These are phyloP conservation scores for Penicillium sp. DNA, from an alignment of 2,329 filamentous ascomycete species.

Conservation along the genomic window DNA sequence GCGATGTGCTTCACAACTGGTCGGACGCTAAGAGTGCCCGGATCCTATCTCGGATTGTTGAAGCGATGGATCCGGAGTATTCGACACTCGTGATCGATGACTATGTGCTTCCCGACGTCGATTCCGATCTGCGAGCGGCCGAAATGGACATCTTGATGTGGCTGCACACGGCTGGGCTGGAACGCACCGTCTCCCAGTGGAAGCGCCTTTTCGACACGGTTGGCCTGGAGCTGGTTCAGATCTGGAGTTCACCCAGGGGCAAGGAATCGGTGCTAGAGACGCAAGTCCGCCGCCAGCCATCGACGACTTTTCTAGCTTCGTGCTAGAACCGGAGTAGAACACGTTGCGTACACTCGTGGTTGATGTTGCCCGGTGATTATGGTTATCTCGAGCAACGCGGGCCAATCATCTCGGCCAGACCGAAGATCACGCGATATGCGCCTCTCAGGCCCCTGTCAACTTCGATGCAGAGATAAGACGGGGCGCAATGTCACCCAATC, in stretches of 20 bases:
- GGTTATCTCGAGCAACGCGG: no score
- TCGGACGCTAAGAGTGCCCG: conserved; percentile 26
- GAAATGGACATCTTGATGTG: conserved; percentile 46
- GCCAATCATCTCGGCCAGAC: no score
- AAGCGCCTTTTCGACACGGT: conserved; percentile 28
- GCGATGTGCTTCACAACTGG: conserved; percentile 39
- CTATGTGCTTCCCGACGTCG: conserved; percentile 37
- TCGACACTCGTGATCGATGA: conserved; percentile 47
- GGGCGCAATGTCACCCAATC: no score
- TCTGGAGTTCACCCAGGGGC: conserved; percentile 11
- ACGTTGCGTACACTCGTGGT: no score
- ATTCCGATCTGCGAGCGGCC: conserved; percentile 25
- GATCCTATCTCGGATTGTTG: conserved; percentile 28
- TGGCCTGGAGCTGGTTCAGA: conserved; percentile 28
- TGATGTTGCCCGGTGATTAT: no score
- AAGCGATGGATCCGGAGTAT: conserved; percentile 37
- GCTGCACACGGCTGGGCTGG: conserved; percentile 32
- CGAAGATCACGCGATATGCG: no score
- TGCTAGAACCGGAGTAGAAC: no score
- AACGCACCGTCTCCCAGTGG: conserved; percentile 42
- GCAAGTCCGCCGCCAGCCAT: not conserved
- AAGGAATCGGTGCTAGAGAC: conserved; percentile 9
- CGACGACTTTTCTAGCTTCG: no score
- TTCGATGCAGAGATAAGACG: no score
- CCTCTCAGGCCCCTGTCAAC: no score